These are phyloP conservation scores for Iris macrosiphon DNA, from an alignment of 106 monocot genomes.

Conservation along the genomic window DNA sequence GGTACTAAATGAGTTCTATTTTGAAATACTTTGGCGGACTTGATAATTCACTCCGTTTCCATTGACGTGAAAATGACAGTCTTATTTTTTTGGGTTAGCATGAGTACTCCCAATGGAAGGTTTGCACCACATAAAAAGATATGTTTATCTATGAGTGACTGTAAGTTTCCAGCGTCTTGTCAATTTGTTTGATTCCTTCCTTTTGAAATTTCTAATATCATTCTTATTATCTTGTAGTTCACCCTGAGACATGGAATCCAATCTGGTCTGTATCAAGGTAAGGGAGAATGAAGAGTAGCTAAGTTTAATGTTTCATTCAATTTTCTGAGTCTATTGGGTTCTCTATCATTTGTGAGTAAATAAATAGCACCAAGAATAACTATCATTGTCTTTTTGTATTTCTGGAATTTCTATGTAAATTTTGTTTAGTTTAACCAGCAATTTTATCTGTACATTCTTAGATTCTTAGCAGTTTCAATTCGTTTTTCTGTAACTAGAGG, in stretches of 20 bases:
- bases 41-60: neutral
- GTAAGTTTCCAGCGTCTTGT: conserved; percentile 34
- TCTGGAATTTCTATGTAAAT: no score
- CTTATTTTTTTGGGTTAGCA: conserved; percentile 38
- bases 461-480: neutral
- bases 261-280: conserved; percentile 99
- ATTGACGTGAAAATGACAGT: neutral
- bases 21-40: neutral
- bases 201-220: conserved; percentile 8
- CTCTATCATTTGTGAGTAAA: no score
- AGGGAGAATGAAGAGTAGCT: neutral
- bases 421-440: no score
- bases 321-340: neutral
- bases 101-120: conserved; percentile 95
- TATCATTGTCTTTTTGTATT: no score
- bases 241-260: conserved; percentile 99
- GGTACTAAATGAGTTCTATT: conserved; percentile 33
- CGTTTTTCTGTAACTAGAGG: neutral
- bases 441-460: neutral
- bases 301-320: neutral
- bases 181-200: neutral
- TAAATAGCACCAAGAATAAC: no score
- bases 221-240: conserved; percentile 57
- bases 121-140: conserved; percentile 87
- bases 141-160: conserved; percentile 70